Conservation (phyloP, 2,329 filamentous ascomycete genomes). For the Clarireedia hainanense region DNA sequence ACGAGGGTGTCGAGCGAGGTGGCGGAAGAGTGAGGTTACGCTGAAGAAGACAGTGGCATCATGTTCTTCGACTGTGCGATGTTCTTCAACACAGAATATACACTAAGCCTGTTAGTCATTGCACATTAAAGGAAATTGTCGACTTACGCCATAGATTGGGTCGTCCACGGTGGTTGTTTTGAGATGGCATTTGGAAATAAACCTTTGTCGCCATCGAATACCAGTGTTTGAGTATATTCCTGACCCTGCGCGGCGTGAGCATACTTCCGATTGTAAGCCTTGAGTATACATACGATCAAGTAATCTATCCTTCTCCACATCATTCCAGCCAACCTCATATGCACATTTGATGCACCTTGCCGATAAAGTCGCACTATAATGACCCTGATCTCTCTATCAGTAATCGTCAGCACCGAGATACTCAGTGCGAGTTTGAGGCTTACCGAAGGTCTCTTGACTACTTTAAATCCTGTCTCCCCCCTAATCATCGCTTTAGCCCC, state of each 20-base stretch:
- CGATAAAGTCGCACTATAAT: constrained; percentile 24
- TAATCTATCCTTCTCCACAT: constrained; percentile 25
- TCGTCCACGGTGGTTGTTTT: constrained; percentile 22
- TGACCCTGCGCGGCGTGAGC: constrained; percentile 10
- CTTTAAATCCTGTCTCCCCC: constrained; percentile 25
- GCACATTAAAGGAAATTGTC: background rate
- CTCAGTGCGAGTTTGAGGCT: constrained; percentile 1
- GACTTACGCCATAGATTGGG: constrained; percentile 26
- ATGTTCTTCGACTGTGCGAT: constrained; percentile 27
- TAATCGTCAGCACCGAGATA: constrained; percentile 6
- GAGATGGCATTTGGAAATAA: constrained; percentile 28
- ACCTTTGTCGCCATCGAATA: constrained; percentile 26
- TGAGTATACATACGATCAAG: constrained; percentile 15
- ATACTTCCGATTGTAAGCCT: background rate
- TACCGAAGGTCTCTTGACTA: constrained; percentile 26
- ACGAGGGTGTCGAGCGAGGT: constrained; percentile 24
- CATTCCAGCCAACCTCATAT: constrained; percentile 26
- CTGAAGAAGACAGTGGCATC: constrained; percentile 30
- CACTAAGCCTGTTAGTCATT: constrained; percentile 15
- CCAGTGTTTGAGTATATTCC: constrained; percentile 27
- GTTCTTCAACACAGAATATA: constrained; percentile 27
- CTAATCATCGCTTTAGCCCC: constrained; percentile 22
- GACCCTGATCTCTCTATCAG: constrained; percentile 20
- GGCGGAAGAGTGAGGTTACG: constrained; percentile 23
- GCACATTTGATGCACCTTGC: constrained; percentile 26